Conservation (phyloP, 2,329 filamentous ascomycete species). For the Didymella keratinophila region DNA sequence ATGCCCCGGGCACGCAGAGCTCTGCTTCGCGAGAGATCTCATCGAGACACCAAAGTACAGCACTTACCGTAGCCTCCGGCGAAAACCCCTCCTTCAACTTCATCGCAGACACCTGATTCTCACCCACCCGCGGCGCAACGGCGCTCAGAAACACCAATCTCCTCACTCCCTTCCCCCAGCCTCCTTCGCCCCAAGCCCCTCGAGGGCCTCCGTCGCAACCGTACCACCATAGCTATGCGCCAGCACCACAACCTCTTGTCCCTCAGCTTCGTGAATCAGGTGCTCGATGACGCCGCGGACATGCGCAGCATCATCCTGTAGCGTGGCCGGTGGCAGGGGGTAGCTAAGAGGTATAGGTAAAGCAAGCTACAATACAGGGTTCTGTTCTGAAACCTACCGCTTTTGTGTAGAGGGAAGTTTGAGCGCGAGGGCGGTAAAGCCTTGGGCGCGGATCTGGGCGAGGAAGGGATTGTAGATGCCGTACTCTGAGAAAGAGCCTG, state of each 20-base stretch:
- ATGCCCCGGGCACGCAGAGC: no score
- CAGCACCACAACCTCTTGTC: constrained; percentile 40
- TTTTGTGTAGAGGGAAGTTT: constrained; percentile 26
- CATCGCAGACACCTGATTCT: constrained; percentile 20
- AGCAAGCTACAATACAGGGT: no score
- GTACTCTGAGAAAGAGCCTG: constrained; percentile 31
- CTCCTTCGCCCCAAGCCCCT: constrained; percentile 6
- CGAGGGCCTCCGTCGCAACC: constrained; percentile 23
- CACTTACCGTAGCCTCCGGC: constrained; percentile 13
- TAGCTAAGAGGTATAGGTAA: no score
- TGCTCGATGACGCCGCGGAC: constrained; percentile 31
- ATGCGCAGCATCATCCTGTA: constrained; percentile 39
- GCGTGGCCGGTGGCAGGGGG: constrained; percentile 25
- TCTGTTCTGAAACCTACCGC: not conserved
- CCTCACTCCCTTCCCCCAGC: constrained; percentile 3
- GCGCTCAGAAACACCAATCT: constrained; percentile 29
- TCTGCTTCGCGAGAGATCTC: no score
- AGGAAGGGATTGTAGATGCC: constrained; percentile 24
- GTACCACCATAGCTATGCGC: constrained; percentile 28
- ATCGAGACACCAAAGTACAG: no score
- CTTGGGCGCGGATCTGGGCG: constrained; percentile 12
- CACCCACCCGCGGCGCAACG: constrained; percentile 22
- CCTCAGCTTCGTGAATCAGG: constrained; percentile 32
- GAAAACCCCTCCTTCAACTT: constrained; percentile 3
- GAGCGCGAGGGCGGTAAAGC: constrained; percentile 25